Conservation (phyloP, 345 rosid genomes). For the Rubroshorea leprosula region DNA sequence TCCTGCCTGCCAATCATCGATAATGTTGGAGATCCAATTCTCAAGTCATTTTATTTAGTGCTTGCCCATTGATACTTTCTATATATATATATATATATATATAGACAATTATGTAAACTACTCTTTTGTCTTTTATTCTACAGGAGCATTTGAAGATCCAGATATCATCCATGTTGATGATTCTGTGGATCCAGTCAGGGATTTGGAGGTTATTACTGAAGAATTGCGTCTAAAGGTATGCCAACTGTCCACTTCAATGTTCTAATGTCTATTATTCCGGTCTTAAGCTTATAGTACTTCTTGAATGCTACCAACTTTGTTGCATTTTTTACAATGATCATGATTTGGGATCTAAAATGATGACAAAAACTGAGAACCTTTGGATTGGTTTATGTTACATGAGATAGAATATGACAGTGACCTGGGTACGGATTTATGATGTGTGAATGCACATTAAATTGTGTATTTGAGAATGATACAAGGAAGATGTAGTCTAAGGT, state of each 20-base stretch:
- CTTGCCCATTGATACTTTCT: not conserved
- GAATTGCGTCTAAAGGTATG: slow-evolving; percentile 86
- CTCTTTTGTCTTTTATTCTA: not conserved
- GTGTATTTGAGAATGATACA: no score
- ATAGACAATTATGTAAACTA: not conserved
- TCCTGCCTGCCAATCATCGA: not conserved
- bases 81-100: not conserved
- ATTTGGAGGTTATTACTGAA: slow-evolving; percentile 69
- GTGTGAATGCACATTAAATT: no score
- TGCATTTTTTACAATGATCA: no score
- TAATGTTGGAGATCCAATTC: not conserved
- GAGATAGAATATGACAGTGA: no score
- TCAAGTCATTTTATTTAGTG: not conserved
- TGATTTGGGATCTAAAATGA: no score
- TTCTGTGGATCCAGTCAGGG: slow-evolving; percentile 89
- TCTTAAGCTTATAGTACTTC: not conserved
- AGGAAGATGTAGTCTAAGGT: no score
- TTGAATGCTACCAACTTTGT: not conserved
- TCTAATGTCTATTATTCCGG: not conserved
- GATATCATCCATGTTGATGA: slow-evolving; percentile 97
- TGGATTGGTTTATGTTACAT: no score
- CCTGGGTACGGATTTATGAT: no score
- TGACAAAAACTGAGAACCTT: no score
- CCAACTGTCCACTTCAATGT: not conserved
- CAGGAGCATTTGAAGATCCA: slow-evolving; percentile 96